Evolutionary conservation across 2,329 filamentous ascomycete genomes (phyloP), one percentile per base, ranked within the genome.

Genomic region (Colletotrichum limetticola): DNA sequence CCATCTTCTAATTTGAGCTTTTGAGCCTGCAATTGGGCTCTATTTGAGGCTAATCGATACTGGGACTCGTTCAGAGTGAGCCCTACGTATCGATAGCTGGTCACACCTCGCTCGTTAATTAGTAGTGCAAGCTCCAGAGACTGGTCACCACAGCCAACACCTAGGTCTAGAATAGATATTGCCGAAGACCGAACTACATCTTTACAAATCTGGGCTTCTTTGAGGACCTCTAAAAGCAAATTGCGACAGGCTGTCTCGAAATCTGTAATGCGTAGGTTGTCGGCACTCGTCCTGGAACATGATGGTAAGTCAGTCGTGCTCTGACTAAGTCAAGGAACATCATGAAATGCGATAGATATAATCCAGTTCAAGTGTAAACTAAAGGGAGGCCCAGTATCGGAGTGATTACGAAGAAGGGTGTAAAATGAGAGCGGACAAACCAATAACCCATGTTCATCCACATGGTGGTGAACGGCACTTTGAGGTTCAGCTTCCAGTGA

Each of bases 401-500:
- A 28, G 28, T 28, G 7, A 28, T 8, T 28, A 28, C 26, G 26
- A 26, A 26, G 26, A 26, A 26, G 26, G 26, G 26, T 26, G 26
- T 26, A 26, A 26, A 26, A 26, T 28, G 7, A 28, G 28, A 6
- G 28, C 28, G 28, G 1, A 82, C 86, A 77, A 85, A 86, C 89
- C 89, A 91, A 72, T 88, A 91, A 0, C 89, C 89, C 80, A 91
- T 86, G 69, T 91, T 91, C 88, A 91, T 91, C 89, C 89, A 91
- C 88, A 90, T 89, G n/a, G 83, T 84, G 5, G 78, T 76, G 2
- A 85, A 80, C 1, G 86, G 85, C 1, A 87, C 77, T 22, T 83
- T 79, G 26, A 89, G 74, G 75, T 91, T 89, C 61, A 91, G 84
- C 73, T 88, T 85, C 74, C 87, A 89, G 82, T 91, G 89, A 22